A percentile compares a stretch with the other conserved stretches of the same genome.
These are phyloP conservation scores for Fusarium sp. DNA, from an alignment of 2,329 filamentous ascomycete genomes.

Conservation along the genomic window DNA sequence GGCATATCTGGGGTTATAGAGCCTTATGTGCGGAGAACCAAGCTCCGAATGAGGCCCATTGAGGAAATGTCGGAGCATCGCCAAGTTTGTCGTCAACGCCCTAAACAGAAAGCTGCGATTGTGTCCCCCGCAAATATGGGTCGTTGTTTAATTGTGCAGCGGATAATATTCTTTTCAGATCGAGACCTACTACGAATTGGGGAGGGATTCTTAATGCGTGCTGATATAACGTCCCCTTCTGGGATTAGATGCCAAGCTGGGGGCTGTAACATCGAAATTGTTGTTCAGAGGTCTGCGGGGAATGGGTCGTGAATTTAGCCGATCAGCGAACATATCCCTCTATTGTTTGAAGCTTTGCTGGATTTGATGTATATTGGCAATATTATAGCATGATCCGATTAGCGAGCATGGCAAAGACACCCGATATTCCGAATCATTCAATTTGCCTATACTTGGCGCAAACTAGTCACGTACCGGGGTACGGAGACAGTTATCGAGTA, in stretches of 20 bases:
- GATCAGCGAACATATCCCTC: neutral
- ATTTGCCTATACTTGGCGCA: neutral
- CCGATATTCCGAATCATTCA: neutral
- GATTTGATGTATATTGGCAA: neutral
- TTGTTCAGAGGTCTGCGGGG: neutral
- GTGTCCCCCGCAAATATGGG: neutral
- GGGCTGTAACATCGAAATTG: neutral
- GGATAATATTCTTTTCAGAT: neutral
- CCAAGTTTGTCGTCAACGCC: neutral
- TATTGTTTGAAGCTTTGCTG: neutral
- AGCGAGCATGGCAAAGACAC: neutral
- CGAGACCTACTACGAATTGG: neutral
- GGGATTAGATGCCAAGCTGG: neutral
- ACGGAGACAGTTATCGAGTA: too few relatives aligned
- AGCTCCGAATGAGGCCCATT: conserved; percentile 20
- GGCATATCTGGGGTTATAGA: neutral
- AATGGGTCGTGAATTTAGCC: neutral
- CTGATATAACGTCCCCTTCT: neutral
- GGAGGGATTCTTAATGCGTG: neutral
- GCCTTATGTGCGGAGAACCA: conserved; percentile 14
- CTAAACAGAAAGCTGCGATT: conserved; percentile 1
- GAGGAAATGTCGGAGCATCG: conserved; percentile 26
- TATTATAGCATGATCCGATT: neutral
- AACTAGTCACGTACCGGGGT: neutral
- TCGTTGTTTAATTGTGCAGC: neutral